Evolutionary conservation across 768 basidiomycete genomes (phyloP).

Genomic region (Gautieria morchelliformis): DNA sequence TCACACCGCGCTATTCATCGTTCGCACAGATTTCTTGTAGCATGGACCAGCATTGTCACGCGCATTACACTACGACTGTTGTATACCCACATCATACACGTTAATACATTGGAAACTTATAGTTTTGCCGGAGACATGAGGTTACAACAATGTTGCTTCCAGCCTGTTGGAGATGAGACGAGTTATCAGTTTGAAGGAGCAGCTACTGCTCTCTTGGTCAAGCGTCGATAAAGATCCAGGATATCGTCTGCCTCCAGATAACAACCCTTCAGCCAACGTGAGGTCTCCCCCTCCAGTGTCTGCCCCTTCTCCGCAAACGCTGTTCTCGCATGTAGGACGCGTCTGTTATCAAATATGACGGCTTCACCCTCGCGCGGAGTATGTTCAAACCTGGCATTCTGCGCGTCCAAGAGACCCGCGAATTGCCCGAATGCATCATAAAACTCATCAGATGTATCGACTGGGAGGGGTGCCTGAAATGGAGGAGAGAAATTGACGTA

Average conservation of each 20-base stretch:
- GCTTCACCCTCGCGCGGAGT: slow-evolving; percentile 74
- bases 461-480: slow-evolving; percentile 76
- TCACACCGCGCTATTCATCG: background rate
- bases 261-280: slow-evolving; percentile 83
- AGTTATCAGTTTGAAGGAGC: background rate
- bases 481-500: slow-evolving; percentile 91
- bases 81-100: background rate
- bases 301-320: slow-evolving; percentile 47
- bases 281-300: slow-evolving; percentile 38
- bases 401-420: slow-evolving; percentile 44
- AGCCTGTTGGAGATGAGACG: too few species aligned
- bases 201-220: background rate
- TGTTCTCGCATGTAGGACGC: slow-evolving; percentile 80
- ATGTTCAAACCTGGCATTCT: slow-evolving; percentile 45
- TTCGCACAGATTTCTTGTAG: background rate
- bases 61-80: background rate
- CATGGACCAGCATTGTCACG: background rate
- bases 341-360: slow-evolving; percentile 85
- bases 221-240: slow-evolving; percentile 23
- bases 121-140: too few species aligned
- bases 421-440: slow-evolving; percentile 58
- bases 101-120: background rate
- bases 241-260: slow-evolving; percentile 47
- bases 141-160: too few species aligned
- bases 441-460: slow-evolving; percentile 44